phyloP scores from a whole-genome alignment of 2,329 filamentous ascomycete genomes.

The Lasiodiplodia gonubiensis region DNA sequence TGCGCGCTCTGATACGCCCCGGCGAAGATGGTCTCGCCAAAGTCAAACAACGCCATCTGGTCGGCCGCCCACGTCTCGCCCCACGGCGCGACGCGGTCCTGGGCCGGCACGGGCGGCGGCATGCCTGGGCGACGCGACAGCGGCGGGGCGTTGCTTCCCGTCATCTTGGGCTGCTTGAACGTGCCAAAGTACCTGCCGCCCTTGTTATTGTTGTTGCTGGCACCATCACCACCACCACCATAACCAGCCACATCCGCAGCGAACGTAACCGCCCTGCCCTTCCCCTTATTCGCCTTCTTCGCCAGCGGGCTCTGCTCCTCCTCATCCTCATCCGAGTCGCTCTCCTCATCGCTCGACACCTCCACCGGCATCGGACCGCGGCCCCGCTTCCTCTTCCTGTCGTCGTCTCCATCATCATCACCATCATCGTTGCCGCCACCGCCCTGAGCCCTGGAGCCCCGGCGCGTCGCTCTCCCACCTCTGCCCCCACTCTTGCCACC shows the following conservation, averaged over 20 bases:
- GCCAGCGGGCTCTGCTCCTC: not conserved
- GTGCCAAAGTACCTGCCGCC: not conserved
- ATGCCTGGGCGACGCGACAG: not conserved
- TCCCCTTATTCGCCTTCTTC: not conserved
- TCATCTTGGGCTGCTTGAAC: not conserved
- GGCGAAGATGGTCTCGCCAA: conserved; percentile 24
- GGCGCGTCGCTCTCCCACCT: not conserved
- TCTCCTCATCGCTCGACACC: not conserved
- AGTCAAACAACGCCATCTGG: conserved; percentile 3
- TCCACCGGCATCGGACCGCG: too few species aligned
- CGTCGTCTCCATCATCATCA: not conserved
- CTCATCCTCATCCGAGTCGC: not conserved
- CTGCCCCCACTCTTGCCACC: not conserved
- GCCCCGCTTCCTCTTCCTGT: too few species aligned
- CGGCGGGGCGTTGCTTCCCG: not conserved
- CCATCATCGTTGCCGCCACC: not conserved
- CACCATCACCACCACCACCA: too few species aligned
- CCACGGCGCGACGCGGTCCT: conserved; percentile 19
- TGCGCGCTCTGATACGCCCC: conserved; percentile 15
- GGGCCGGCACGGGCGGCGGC: not conserved
- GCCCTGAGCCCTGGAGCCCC: too few species aligned
- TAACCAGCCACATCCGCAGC: not conserved
- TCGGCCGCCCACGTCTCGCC: conserved; percentile 20
- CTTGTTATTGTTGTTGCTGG: not conserved
- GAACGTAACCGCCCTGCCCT: not conserved